A percentile compares a stretch with the other conserved stretches of the same genome.
phyloP scores from a whole-genome alignment of 768 basidiomycete genomes.

The Epithele typhae region DNA sequence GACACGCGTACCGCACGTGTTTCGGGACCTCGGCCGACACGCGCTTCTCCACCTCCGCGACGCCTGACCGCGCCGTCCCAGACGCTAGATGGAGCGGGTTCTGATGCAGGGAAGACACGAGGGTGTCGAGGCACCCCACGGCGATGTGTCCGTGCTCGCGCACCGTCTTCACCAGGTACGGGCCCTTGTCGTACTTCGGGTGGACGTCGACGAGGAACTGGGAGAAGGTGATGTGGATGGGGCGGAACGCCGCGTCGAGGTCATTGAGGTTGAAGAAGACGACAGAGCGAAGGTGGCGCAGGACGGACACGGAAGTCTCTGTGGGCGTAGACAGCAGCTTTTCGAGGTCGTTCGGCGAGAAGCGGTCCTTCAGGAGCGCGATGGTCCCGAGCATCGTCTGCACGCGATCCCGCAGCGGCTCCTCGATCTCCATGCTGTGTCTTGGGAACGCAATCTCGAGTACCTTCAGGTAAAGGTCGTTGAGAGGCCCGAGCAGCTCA shows the following conservation, averaged over 20 bases:
- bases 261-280: background rate
- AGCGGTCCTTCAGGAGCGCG: background rate
- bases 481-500: background rate
- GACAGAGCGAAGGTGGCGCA: background rate
- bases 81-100: too few species aligned
- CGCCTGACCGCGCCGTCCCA: too few species aligned
- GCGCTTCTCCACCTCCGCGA: too few species aligned
- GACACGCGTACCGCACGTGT: too few species aligned
- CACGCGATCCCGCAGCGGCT: background rate
- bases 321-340: background rate
- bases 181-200: too few species aligned
- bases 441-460: background rate
- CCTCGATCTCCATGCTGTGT: background rate
- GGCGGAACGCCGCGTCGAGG: background rate
- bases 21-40: too few species aligned
- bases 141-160: too few species aligned
- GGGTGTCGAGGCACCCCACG: too few species aligned
- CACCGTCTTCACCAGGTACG: too few species aligned
- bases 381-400: background rate
- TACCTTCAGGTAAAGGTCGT: too few species aligned
- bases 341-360: background rate
- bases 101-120: too few species aligned
- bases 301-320: background rate
- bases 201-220: slow-evolving; percentile 5
- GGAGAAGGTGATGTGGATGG: background rate